These are phyloP conservation scores for Curvularia spicifera DNA, from an alignment of 2,329 filamentous ascomycete genomes.

Conservation along the genomic window DNA sequence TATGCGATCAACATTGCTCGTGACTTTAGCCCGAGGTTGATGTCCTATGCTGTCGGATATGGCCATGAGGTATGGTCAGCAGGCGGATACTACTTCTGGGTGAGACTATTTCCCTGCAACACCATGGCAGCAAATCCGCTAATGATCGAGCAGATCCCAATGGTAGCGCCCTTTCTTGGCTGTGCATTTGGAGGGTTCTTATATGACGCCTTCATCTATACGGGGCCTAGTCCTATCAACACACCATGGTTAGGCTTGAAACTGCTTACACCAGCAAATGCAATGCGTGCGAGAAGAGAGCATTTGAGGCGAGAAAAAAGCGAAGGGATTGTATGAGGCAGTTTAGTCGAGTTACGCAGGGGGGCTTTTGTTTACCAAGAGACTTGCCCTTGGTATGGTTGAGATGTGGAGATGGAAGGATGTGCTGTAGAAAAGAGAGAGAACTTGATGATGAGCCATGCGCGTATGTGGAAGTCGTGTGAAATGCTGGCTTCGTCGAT, in stretches of 20 bases:
- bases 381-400: too few relatives aligned
- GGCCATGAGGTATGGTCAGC: constrained; percentile 70
- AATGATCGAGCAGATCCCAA: constrained; percentile 63
- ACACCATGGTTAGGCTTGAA: constrained; percentile 69
- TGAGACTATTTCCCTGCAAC: constrained; percentile 40
- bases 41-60: constrained; percentile 72
- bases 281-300: constrained; percentile 30
- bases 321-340: constrained; percentile 34
- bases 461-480: constrained; percentile 9
- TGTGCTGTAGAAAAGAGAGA: background rate
- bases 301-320: constrained; percentile 35
- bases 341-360: background rate
- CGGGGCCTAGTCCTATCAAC: constrained; percentile 73
- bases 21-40: constrained; percentile 72
- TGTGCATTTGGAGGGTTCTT: constrained; percentile 41
- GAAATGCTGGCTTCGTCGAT: background rate
- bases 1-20: constrained; percentile 77
- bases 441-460: constrained; percentile 15
- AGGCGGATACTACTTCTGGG: constrained; percentile 76
- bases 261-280: constrained; percentile 50
- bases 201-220: constrained; percentile 61
- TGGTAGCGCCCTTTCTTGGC: constrained; percentile 73
- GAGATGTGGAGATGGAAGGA: background rate
- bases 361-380: background rate
- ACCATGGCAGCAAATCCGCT: background rate